Base-by-base conservation (phyloP, 1,284 basidiomycete genomes). In the Exsudoporus floridanus region DNA sequence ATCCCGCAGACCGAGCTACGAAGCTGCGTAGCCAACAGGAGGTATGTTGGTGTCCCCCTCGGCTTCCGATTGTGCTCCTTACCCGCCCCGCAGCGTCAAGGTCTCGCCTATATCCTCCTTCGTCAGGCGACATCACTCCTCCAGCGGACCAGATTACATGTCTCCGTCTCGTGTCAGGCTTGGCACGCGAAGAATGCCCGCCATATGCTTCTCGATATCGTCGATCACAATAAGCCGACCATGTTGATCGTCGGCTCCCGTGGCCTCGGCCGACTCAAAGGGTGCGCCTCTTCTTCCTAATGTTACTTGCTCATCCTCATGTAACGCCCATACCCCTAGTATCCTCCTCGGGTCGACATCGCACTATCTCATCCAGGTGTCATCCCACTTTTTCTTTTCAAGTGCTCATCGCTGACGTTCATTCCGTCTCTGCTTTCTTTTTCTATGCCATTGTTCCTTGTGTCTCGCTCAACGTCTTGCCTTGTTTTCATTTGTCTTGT, bases 321-420 rank as follows among this genome's bases (percentile, higher is more conserved):
- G 18, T 27, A 13, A 18, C 23, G 7, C 14, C 18, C n/a, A 9
- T 16, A 6, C 12, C 1, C 36, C 43, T 63, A 94, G 94, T 23
- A 96, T 98, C 64, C 78, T 98, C 7, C 86, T 98, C 34, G 95
- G 95, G n/a, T 96, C 93, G 4, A 98, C 94, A 1, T 96, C 92
- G 4, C 93, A 98, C 71, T 99, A 99, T 69, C 84, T 98, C 45
- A 93, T 98, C 39, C 94, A 90, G 76, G 84, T 83, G 56, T 55
- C 71, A 57, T 50, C 44, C 25, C 49, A 41, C 36, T n/a, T 51
- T 47, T 39, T 45, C 30, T 27, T 48, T 38, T 1, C 19, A 42
- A 25, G 18, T 4, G 38, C 45, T 37, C 23, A 4, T 42, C 18
- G 16, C n/a, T 54, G 45, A 63, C 50, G 33, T 40, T 13, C 34